A percentile compares a stretch with the other conserved stretches of the same genome.
Evolutionary conservation across 2,329 filamentous ascomycete genomes (phyloP).

Genomic region (Aureobasidium musti): DNA sequence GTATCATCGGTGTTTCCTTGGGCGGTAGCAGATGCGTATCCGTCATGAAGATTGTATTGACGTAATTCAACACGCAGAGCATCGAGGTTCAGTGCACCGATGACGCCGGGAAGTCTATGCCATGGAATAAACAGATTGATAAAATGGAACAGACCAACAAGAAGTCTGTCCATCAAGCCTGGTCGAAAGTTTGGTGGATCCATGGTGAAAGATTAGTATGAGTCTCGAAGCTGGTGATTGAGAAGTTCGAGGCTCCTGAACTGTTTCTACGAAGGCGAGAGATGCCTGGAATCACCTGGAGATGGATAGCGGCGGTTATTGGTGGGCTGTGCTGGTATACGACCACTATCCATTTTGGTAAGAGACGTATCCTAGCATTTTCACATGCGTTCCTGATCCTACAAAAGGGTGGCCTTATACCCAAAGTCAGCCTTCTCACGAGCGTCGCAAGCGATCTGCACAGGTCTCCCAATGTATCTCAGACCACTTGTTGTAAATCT

Average conservation of each 20-base stretch:
- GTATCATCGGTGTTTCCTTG: slow-evolving; percentile 43
- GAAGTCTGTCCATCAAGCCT: slow-evolving; percentile 1
- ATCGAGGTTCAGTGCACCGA: slow-evolving; percentile 49
- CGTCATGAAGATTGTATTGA: slow-evolving; percentile 49
- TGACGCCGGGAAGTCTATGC: slow-evolving; percentile 47
- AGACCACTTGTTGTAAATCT: not conserved
- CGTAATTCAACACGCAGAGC: slow-evolving; percentile 49
- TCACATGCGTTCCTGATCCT: slow-evolving; percentile 6
- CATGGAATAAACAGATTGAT: slow-evolving; percentile 47
- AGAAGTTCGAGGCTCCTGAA: no score
- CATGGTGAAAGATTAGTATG: not conserved
- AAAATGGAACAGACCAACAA: slow-evolving; percentile 39
- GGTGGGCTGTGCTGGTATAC: not conserved
- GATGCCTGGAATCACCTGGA: not conserved
- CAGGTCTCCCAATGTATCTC: not conserved
- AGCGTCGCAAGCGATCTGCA: not conserved
- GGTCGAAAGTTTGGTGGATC: slow-evolving; percentile 27
- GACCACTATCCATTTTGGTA: not conserved
- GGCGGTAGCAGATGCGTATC: slow-evolving; percentile 43
- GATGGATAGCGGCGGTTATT: not conserved
- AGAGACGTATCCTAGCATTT: not conserved
- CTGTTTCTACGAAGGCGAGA: not conserved
- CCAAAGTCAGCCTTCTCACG: not conserved
- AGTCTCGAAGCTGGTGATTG: not conserved
- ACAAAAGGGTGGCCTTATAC: not conserved